Evolutionary conservation across 2,329 filamentous ascomycete species (phyloP).

Genomic region (Bipolaris gigantea): DNA sequence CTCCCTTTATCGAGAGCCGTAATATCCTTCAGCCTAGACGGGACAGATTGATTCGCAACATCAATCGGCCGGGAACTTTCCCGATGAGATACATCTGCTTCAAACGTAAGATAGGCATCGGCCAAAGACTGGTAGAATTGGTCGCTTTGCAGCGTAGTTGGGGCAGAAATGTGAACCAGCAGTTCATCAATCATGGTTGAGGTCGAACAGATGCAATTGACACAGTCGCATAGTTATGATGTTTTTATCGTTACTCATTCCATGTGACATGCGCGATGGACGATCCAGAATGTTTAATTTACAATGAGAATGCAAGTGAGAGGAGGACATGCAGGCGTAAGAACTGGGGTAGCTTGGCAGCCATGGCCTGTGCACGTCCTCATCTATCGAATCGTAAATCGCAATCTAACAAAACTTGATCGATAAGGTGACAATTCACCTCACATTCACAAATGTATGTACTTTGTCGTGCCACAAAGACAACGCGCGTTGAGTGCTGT

Average conservation of each 20-base stretch:
- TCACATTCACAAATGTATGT: background rate
- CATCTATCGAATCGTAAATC: background rate
- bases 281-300: background rate
- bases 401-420: background rate
- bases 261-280: background rate
- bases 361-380: background rate
- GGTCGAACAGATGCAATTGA: constrained; percentile 1
- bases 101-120: constrained; percentile 46
- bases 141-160: constrained; percentile 48
- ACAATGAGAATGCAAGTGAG: background rate
- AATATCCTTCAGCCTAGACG: background rate
- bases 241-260: background rate
- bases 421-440: background rate
- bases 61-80: background rate
- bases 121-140: constrained; percentile 47
- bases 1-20: background rate
- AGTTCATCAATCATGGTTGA: constrained; percentile 45
- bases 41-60: background rate
- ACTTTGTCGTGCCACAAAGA: background rate
- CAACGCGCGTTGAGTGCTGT: constrained; percentile 5
- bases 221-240: constrained; percentile 13
- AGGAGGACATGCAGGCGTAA: background rate
- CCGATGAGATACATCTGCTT: constrained; percentile 12
- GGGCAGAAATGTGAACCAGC: constrained; percentile 51
- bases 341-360: background rate